Evolutionary conservation across 129 eudicot species (phyloP), one percentile per base, ranked within the genome.

Genomic region (Chrysanthemum makinoi): DNA sequence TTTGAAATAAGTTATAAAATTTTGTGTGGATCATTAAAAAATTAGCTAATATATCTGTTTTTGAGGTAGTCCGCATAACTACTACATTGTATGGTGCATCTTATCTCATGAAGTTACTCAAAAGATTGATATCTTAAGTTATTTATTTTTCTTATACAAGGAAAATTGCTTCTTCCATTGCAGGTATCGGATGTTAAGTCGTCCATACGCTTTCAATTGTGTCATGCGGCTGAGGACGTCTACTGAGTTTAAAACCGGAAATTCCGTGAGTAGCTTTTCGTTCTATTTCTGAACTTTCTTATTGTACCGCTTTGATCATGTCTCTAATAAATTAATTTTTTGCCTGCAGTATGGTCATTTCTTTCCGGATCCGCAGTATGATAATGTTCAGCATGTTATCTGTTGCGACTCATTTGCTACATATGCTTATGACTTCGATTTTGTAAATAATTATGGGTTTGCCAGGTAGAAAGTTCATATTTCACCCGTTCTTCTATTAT

Each of bases 161-260:
- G 10, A 22, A 58, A 30, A 55, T 68, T 11, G 10, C 53, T 48
- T 39, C 3, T 44, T 66, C 7, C 1, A 6, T 84, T 79, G 72
- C 73, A 94, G 99, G 97, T 94, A 94, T 68, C 99, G 99, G n/a
- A 89, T 94, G 97, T 77, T 94, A 72, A 90, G 91, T 75, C 97
- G 97, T 16, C 97, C 99, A 54, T 94, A 90, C 66, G 99, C 93
- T 30, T 94, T 94, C 57, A 94, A 90, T 68, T 94, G 99, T 73
- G 70, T 94, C 18, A 82, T 94, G 77, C 87, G 99, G 54, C 57
- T 94, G 79, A 86, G 99, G 81, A 83, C 99, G 10, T 94, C 99
- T 10, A 70, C 87, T 72, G 99, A 94, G 82, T 94, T 78, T 73
- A 87, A 90, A 85, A 75, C 86, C 72, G 88, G 91, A 62, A 92